Conservation (phyloP, 495 filamentous ascomycete genomes). For the Chaetomium fimeti region DNA sequence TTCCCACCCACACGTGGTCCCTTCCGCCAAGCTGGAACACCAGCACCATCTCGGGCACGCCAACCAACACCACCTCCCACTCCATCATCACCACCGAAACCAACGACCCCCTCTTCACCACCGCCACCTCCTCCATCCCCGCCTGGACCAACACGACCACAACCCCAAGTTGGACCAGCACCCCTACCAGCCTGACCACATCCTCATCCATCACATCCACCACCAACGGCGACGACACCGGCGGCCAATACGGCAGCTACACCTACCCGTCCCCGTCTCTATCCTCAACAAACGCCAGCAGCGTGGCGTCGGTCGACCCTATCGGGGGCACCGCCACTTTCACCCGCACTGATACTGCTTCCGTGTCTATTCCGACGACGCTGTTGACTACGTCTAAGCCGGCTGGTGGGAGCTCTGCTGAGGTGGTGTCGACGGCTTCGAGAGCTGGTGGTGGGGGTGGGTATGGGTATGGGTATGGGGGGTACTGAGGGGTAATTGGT, state of each 20-base stretch:
- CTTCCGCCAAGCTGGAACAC: slow-evolving; percentile 10
- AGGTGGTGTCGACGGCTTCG: too few relatives aligned
- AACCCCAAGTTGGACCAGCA: background rate
- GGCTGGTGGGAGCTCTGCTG: background rate
- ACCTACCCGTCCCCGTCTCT: background rate
- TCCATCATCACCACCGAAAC: slow-evolving; percentile 10
- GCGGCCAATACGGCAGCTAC: slow-evolving; percentile 14
- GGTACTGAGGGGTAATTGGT: background rate
- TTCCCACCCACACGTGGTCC: background rate
- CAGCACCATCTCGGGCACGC: background rate
- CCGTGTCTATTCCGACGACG: background rate
- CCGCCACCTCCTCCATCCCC: background rate
- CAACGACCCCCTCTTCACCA: slow-evolving; percentile 16
- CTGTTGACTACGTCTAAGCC: background rate
- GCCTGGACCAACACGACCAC: background rate
- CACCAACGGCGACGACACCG: background rate
- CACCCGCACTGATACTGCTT: too few relatives aligned
- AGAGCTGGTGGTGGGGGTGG: background rate
- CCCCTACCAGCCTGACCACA: background rate
- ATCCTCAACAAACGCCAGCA: background rate
- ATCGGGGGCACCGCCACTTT: too few relatives aligned
- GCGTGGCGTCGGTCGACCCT: background rate
- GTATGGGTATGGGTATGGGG: background rate
- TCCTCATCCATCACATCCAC: background rate
- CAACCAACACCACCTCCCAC: background rate